A percentile compares a stretch with the other conserved stretches of the same genome.
phyloP scores from a whole-genome alignment of 2,329 filamentous ascomycete genomes.

The Raffaelea arxii region DNA sequence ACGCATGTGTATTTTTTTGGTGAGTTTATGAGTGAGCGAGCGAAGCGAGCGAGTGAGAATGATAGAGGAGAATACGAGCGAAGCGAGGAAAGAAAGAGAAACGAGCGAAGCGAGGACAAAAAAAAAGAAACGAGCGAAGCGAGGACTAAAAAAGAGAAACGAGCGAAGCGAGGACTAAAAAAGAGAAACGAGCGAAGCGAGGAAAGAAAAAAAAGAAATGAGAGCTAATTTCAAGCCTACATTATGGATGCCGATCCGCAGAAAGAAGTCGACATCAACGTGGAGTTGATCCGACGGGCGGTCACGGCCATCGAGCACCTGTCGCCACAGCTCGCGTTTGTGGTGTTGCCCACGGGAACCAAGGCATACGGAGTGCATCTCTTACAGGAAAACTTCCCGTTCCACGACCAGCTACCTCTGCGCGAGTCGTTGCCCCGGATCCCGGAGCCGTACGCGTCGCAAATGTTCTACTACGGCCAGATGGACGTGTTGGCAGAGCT shows the following conservation, averaged over 20 bases:
- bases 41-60: not conserved
- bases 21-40: slow-evolving; percentile 18
- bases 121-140: too few species aligned
- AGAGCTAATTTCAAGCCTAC: slow-evolving; percentile 23
- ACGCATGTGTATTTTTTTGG: slow-evolving; percentile 32
- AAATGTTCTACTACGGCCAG: slow-evolving; percentile 38
- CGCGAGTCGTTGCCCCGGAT: slow-evolving; percentile 29
- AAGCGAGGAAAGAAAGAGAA: too few species aligned
- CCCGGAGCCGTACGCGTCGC: slow-evolving; percentile 27
- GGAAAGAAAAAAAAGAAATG: too few species aligned
- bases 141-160: too few species aligned
- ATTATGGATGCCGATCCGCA: slow-evolving; percentile 23
- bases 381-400: slow-evolving; percentile 17
- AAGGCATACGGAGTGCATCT: slow-evolving; percentile 27
- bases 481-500: slow-evolving; percentile 26
- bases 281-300: slow-evolving; percentile 26
- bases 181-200: too few species aligned
- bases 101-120: too few species aligned
- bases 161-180: too few species aligned
- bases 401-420: slow-evolving; percentile 24
- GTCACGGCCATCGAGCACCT: slow-evolving; percentile 26
- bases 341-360: slow-evolving; percentile 30
- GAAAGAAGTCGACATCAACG: slow-evolving; percentile 24
- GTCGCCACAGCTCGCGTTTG: slow-evolving; percentile 25
- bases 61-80: too few species aligned